Percentiles rank a stretch among this genome's conserved stretches.
phyloP scores from a whole-genome alignment of 176 grass and related monocot species.

The Ampelocalamus luodianensis region DNA sequence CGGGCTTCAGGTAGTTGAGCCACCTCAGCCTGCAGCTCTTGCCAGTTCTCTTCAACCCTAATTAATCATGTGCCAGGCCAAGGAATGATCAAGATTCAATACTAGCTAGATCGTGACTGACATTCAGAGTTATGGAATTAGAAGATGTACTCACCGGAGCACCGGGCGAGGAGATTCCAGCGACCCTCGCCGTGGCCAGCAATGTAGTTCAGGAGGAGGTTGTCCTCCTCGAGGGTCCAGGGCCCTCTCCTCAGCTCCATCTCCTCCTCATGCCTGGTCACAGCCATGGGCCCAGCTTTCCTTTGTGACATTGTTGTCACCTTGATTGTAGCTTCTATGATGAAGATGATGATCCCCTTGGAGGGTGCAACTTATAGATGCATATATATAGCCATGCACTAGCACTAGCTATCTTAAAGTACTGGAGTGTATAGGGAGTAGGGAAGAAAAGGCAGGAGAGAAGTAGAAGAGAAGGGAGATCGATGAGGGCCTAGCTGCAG shows the following conservation, averaged over 20 bases:
- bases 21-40: slow-evolving; percentile 90
- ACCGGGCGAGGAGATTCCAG: slow-evolving; percentile 89
- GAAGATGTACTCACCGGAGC: slow-evolving; percentile 59
- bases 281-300: slow-evolving; percentile 55
- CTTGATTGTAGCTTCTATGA: slow-evolving; percentile 18
- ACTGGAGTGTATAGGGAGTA: slow-evolving; percentile 25
- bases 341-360: slow-evolving; percentile 40
- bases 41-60: slow-evolving; percentile 90
- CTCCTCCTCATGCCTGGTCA: slow-evolving; percentile 56
- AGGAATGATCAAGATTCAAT: neutral
- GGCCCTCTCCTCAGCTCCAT: slow-evolving; percentile 77
- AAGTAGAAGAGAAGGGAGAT: neutral
- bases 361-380: slow-evolving; percentile 44
- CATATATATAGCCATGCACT: slow-evolving; percentile 52
- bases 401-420: slow-evolving; percentile 44
- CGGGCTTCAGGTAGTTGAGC: slow-evolving; percentile 91
- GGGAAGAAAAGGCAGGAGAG: slow-evolving; percentile 24
- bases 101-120: neutral
- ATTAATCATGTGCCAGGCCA: neutral
- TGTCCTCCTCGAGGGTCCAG: slow-evolving; percentile 90
- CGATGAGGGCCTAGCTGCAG: slow-evolving; percentile 37
- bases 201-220: slow-evolving; percentile 94
- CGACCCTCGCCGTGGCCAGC: slow-evolving; percentile 85
- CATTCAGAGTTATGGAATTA: neutral
- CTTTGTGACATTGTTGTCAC: slow-evolving; percentile 68